Percentiles rank a stretch among this genome's conserved stretches.
Evolutionary conservation across 768 basidiomycete species (phyloP).

Genomic region (Lactarius hengduanensis): DNA sequence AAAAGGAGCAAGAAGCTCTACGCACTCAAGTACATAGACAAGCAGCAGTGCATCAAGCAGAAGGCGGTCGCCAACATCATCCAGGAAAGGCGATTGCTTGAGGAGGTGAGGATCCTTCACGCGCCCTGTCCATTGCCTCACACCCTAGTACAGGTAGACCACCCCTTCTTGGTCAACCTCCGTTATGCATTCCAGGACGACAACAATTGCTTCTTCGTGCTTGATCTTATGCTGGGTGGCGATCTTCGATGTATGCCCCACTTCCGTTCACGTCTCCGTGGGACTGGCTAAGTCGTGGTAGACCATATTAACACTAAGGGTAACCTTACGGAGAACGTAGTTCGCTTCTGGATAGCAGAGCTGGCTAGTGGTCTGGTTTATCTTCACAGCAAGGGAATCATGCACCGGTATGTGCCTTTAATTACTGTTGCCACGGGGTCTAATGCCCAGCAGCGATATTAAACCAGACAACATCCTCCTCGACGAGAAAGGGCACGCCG

Average conservation of each 20-base stretch:
- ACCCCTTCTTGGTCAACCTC: constrained; percentile 85
- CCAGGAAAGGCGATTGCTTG: constrained; percentile 51
- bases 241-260: constrained; percentile 77
- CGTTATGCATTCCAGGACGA: constrained; percentile 98
- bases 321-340: constrained; percentile 64
- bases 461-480: constrained; percentile 98
- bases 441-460: constrained; percentile 60
- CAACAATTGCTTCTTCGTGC: constrained; percentile 95
- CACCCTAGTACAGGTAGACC: constrained; percentile 62
- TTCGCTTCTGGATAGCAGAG: constrained; percentile 89
- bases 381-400: constrained; percentile 87
- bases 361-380: constrained; percentile 82
- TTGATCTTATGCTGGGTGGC: constrained; percentile 95
- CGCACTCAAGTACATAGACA: constrained; percentile 60
- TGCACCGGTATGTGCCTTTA: constrained; percentile 71
- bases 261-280: constrained; percentile 1
- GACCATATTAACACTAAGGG: constrained; percentile 81
- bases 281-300: constrained; percentile 35
- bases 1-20: constrained; percentile 51
- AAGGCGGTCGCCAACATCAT: constrained; percentile 52
- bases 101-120: constrained; percentile 41
- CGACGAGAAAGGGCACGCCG: constrained; percentile 91
- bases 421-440: constrained; percentile 27
- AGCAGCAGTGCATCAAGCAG: constrained; percentile 50
- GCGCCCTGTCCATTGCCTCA: constrained; percentile 3